Conservation (phyloP, 129 eudicot genomes). For the Heracleum sosnowskyi region DNA sequence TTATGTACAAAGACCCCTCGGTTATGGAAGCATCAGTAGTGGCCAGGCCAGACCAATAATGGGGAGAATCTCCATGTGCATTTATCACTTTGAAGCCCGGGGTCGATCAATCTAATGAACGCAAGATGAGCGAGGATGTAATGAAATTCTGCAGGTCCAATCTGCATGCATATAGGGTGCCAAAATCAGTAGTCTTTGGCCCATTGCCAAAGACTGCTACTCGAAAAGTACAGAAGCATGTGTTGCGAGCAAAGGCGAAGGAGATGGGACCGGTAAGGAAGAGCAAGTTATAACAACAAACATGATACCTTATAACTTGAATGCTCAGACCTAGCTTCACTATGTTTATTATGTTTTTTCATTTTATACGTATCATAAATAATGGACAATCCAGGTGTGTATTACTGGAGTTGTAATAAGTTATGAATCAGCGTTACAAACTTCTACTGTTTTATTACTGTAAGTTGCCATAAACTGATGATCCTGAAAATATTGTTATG, state of each 20-base stretch:
- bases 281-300: too few relatives aligned
- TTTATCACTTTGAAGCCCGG: conserved; percentile 56
- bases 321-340: neutral
- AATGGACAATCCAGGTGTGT: neutral
- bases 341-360: too few relatives aligned
- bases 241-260: too few relatives aligned
- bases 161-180: too few relatives aligned
- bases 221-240: too few relatives aligned
- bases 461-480: neutral
- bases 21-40: conserved; percentile 72
- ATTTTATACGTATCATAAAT: neutral
- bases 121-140: conserved; percentile 46
- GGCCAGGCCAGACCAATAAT: conserved; percentile 64
- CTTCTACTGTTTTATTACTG: neutral
- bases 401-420: neutral
- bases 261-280: too few relatives aligned
- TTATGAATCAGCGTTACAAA: neutral
- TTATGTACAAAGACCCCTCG: conserved; percentile 54
- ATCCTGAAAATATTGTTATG: neutral
- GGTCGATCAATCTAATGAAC: conserved; percentile 30
- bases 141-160: too few relatives aligned
- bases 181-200: too few relatives aligned
- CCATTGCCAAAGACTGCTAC: too few relatives aligned
- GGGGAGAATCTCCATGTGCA: conserved; percentile 94
- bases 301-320: neutral